These are phyloP conservation scores for Barbatosphaeria neglecta DNA, from an alignment of 495 filamentous ascomycete genomes.

Conservation along the genomic window DNA sequence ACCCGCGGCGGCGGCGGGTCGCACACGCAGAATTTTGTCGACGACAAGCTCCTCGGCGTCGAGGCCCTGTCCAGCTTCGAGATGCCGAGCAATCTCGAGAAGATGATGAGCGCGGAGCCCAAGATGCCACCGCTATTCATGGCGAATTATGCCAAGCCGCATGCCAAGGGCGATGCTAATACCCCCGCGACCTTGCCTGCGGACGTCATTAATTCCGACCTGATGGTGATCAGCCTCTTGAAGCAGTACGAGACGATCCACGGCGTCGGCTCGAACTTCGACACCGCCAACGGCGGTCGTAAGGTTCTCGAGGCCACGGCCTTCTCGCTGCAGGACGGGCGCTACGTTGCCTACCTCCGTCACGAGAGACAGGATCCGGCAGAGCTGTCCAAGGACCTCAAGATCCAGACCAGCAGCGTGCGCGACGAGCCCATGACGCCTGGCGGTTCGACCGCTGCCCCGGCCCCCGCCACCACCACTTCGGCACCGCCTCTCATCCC, in stretches of 20 bases:
- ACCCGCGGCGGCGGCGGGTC: slow-evolving; percentile 49
- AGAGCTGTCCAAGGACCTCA: slow-evolving; percentile 26
- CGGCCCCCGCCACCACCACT: slow-evolving; percentile 9
- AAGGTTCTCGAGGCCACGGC: slow-evolving; percentile 31
- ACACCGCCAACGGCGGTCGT: slow-evolving; percentile 29
- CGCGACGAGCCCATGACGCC: slow-evolving; percentile 20
- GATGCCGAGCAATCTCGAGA: slow-evolving; percentile 43
- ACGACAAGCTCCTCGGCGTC: slow-evolving; percentile 40
- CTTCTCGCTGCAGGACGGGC: slow-evolving; percentile 19
- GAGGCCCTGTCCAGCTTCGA: slow-evolving; percentile 54
- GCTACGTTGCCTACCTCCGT: slow-evolving; percentile 27
- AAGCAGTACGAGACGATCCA: slow-evolving; percentile 30
- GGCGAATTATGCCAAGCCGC: slow-evolving; percentile 38
- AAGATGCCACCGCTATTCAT: slow-evolving; percentile 51
- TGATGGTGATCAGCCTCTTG: slow-evolving; percentile 42
- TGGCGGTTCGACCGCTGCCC: slow-evolving; percentile 10
- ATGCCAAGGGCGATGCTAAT: slow-evolving; percentile 31
- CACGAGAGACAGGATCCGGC: slow-evolving; percentile 32
- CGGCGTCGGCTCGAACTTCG: slow-evolving; percentile 31
- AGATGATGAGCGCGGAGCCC: slow-evolving; percentile 31
- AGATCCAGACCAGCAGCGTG: slow-evolving; percentile 19
- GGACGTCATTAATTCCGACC: slow-evolving; percentile 49
- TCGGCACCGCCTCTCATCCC: no score
- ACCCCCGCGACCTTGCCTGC: slow-evolving; percentile 39
- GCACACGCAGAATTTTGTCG: slow-evolving; percentile 40